phyloP scores from a whole-genome alignment of 768 basidiomycete genomes.

The Lactarius pseudohatsudake region DNA sequence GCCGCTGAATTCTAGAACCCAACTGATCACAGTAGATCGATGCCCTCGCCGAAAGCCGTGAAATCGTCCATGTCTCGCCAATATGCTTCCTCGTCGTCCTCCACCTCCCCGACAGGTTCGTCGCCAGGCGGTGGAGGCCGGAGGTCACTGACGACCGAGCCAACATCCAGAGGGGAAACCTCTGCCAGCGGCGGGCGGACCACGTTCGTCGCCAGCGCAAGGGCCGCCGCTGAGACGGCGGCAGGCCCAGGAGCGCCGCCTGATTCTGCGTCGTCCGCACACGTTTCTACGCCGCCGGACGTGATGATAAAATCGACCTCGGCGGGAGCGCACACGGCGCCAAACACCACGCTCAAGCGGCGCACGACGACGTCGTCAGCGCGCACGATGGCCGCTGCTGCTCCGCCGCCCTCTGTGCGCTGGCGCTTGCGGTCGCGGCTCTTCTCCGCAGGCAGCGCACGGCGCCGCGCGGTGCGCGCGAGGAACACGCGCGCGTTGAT shows the following conservation, averaged over 20 bases:
- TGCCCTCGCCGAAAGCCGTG: neutral
- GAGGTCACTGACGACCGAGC: slow-evolving; percentile 19
- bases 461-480: slow-evolving; percentile 68
- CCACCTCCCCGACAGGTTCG: neutral
- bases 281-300: slow-evolving; percentile 49
- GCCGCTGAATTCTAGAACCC: neutral
- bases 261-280: neutral
- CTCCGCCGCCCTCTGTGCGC: slow-evolving; percentile 28
- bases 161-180: slow-evolving; percentile 25
- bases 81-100: slow-evolving; percentile 29
- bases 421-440: slow-evolving; percentile 35
- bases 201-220: neutral
- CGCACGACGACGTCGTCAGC: slow-evolving; percentile 56
- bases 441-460: slow-evolving; percentile 47
- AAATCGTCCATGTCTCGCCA: slow-evolving; percentile 28
- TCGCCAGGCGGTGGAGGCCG: neutral
- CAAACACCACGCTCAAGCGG: slow-evolving; percentile 76
- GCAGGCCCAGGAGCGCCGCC: neutral
- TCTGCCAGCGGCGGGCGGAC: slow-evolving; percentile 19
- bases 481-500: slow-evolving; percentile 85
- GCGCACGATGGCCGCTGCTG: slow-evolving; percentile 31
- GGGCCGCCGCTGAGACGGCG: neutral
- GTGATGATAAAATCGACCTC: slow-evolving; percentile 79
- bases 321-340: slow-evolving; percentile 53
- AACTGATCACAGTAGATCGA: neutral